Percentiles rank a stretch among this genome's conserved stretches.
Evolutionary conservation across 1,139 yeast species (phyloP).

Genomic region (Kluyveromyces marxianus): DNA sequence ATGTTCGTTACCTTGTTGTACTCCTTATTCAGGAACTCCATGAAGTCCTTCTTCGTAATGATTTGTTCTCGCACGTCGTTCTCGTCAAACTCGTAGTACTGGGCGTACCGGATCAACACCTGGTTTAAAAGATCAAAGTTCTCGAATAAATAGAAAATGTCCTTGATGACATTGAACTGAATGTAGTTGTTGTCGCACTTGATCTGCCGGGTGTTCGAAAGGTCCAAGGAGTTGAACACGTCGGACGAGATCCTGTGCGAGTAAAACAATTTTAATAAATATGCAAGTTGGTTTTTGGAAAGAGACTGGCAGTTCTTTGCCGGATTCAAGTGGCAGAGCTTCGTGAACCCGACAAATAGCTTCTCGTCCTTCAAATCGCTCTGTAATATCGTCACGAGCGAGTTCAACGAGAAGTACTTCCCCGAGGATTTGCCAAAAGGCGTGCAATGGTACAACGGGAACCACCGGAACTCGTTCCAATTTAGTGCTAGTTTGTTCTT

Average conservation of each 20-base stretch:
- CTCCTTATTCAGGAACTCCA: conserved; percentile 28
- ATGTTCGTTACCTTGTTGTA: conserved; percentile 35
- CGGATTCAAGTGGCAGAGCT: conserved; percentile 24
- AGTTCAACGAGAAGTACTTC: conserved; percentile 26
- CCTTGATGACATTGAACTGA: conserved; percentile 32
- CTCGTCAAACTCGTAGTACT: conserved; percentile 23
- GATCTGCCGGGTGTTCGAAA: conserved; percentile 24
- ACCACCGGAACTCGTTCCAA: conserved; percentile 30
- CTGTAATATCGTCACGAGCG: conserved; percentile 33
- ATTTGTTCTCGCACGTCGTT: conserved; percentile 23
- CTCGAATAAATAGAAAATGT: conserved; percentile 32
- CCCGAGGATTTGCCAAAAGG: conserved; percentile 16
- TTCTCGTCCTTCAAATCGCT: conserved; percentile 32
- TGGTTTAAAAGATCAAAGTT: conserved; percentile 35
- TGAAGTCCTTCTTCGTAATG: conserved; percentile 33
- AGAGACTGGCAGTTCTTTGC: conserved; percentile 24
- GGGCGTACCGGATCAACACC: conserved; percentile 30
- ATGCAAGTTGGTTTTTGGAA: conserved; percentile 30
- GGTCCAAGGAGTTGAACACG: conserved; percentile 30
- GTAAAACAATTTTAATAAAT: conserved; percentile 28
- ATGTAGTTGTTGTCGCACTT: conserved; percentile 29
- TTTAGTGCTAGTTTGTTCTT: conserved; percentile 27
- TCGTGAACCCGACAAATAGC: conserved; percentile 25
- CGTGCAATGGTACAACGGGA: conserved; percentile 23
- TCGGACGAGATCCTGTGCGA: conserved; percentile 33